Evolutionary conservation across 257 asterid species (phyloP).

Genomic region (Nicotiana otophora): DNA sequence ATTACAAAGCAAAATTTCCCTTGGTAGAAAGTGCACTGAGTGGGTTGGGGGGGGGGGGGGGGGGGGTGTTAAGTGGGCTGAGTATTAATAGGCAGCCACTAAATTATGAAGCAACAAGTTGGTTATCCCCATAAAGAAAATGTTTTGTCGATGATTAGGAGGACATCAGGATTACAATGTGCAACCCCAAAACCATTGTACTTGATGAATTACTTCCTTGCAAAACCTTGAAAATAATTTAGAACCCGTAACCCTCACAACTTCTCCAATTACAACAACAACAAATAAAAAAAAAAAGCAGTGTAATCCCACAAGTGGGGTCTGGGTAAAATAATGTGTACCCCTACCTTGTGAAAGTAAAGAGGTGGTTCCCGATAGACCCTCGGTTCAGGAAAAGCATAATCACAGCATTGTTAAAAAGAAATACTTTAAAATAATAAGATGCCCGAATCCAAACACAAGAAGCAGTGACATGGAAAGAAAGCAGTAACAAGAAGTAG

Average conservation of each 20-base stretch:
- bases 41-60: too few species aligned
- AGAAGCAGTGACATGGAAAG: too few species aligned
- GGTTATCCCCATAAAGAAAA: not conserved
- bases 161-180: not conserved
- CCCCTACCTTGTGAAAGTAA: too few species aligned
- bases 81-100: not conserved
- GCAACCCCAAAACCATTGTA: not conserved
- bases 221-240: slow-evolving; percentile 4
- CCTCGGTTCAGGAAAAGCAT: too few species aligned
- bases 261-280: not conserved
- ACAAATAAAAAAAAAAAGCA: too few species aligned
- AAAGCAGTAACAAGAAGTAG: too few species aligned
- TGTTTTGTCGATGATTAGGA: not conserved
- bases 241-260: not conserved
- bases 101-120: not conserved
- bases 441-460: too few species aligned
- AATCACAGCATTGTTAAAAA: too few species aligned
- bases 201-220: not conserved
- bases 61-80: not conserved
- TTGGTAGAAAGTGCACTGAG: not conserved
- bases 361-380: too few species aligned
- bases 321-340: too few species aligned
- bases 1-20: not conserved
- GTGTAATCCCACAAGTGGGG: too few species aligned
- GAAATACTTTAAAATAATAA: too few species aligned